Conservation (phyloP, 1,139 yeast species). For the Waltiozyma sp. region DNA sequence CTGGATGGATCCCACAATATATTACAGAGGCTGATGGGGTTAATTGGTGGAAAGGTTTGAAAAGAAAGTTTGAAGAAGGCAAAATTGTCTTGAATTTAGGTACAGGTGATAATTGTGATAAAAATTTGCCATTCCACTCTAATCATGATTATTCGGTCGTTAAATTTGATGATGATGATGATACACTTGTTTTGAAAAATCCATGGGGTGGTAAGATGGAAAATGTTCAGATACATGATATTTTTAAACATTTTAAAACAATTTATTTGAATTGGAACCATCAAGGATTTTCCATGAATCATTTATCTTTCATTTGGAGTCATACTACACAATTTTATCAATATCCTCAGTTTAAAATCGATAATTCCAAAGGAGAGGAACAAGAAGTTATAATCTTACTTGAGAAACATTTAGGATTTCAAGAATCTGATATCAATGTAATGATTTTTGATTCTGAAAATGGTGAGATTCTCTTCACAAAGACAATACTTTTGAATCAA, state of each 20-base stretch:
- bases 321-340: conserved; percentile 22
- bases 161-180: conserved; percentile 22
- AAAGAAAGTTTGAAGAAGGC: conserved; percentile 15
- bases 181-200: conserved; percentile 33
- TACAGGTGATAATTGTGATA: conserved; percentile 35
- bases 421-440: conserved; percentile 17
- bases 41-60: not conserved
- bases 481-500: conserved; percentile 15
- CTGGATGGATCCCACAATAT: conserved; percentile 72
- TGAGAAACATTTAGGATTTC: conserved; percentile 22
- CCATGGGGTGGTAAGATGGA: conserved; percentile 25
- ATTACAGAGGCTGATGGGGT: conserved; percentile 19
- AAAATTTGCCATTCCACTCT: conserved; percentile 36
- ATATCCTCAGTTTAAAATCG: conserved; percentile 38
- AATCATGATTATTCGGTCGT: conserved; percentile 63
- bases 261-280: conserved; percentile 66
- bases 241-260: conserved; percentile 39
- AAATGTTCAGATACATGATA: conserved; percentile 6
- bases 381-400: conserved; percentile 41
- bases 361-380: conserved; percentile 22
- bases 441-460: conserved; percentile 24
- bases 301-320: conserved; percentile 27
- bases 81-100: conserved; percentile 53
- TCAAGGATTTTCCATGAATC: conserved; percentile 22
- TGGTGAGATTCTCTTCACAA: conserved; percentile 26